phyloP scores from a whole-genome alignment of 164 flowering plant species.

The Kingdonia uniflora region DNA sequence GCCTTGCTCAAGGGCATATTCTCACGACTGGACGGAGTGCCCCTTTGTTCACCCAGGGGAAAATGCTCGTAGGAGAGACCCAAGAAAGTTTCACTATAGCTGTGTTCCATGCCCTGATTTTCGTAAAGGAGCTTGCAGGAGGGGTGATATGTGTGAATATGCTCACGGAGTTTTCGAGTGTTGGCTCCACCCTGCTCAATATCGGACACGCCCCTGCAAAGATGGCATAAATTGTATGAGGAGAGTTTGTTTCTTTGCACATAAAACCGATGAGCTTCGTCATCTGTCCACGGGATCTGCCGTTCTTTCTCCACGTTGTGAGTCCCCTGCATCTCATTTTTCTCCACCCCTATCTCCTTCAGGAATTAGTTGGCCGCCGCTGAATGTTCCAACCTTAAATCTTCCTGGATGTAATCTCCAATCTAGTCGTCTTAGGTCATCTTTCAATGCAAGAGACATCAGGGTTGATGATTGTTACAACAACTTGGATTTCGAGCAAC shows the following conservation, averaged over 20 bases:
- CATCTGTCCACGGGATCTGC: conserved; percentile 47
- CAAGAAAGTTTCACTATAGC: conserved; percentile 80
- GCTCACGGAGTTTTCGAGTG: conserved; percentile 95
- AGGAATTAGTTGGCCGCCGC: conserved; percentile 65
- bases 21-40: conserved; percentile 97
- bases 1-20: conserved; percentile 81
- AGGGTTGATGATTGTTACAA: conserved; percentile 34
- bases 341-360: conserved; percentile 95
- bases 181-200: conserved; percentile 96
- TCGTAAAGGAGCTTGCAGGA: conserved; percentile 76
- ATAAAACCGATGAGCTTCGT: conserved; percentile 61
- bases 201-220: conserved; percentile 81
- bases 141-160: conserved; percentile 83
- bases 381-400: conserved; percentile 70
- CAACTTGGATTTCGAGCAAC: conserved; percentile 48
- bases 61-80: conserved; percentile 85
- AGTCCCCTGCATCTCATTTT: conserved; percentile 44
- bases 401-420: conserved; percentile 88
- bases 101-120: conserved; percentile 96
- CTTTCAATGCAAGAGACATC: conserved; percentile 78
- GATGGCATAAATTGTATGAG: conserved; percentile 63
- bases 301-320: conserved; percentile 73
- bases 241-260: conserved; percentile 89
- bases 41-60: conserved; percentile 96
- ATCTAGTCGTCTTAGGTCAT: conserved; percentile 81